Evolutionary conservation across 129 eudicot genomes (phyloP).

Genomic region (Centella asiatica): DNA sequence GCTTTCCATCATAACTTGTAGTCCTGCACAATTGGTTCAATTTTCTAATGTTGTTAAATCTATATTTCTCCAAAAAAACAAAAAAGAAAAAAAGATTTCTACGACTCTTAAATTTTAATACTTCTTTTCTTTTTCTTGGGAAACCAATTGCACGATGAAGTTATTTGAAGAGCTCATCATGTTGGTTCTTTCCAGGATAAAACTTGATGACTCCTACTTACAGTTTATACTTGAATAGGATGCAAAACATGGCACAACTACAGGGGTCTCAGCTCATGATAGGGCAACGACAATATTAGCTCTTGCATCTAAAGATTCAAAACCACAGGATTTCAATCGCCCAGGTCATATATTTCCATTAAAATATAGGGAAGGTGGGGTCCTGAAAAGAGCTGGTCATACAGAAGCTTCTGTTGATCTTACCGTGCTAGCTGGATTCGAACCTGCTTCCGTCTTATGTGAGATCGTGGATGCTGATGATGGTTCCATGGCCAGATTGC

Average conservation of each 20-base stretch:
- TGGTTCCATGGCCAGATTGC: conserved; percentile 97
- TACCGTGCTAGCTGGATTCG: conserved; percentile 71
- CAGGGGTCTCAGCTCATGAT: conserved; percentile 77
- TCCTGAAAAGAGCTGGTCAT: conserved; percentile 91
- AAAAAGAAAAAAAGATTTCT: too few relatives aligned
- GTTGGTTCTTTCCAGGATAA: too few relatives aligned
- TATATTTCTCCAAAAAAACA: too few relatives aligned
- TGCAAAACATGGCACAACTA: conserved; percentile 80
- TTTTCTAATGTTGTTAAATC: too few relatives aligned
- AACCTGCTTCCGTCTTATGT: conserved; percentile 77
- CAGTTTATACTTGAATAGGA: conserved; percentile 32
- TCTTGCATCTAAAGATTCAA: conserved; percentile 76
- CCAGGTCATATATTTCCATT: conserved; percentile 96
- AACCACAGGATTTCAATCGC: conserved; percentile 85
- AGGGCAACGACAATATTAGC: conserved; percentile 67
- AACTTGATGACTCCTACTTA: background rate
- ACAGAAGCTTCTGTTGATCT: conserved; percentile 97
- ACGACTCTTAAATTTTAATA: too few relatives aligned
- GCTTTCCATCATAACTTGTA: background rate
- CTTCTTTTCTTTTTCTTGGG: too few relatives aligned
- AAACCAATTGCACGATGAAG: background rate
- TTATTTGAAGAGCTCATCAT: background rate
- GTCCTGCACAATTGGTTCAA: conserved; percentile 1
- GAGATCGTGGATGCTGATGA: conserved; percentile 98
- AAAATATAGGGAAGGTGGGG: conserved; percentile 92